These are phyloP conservation scores for Chlorella sp. DNA, from an alignment of 139 green algal species.

Conservation along the genomic window DNA sequence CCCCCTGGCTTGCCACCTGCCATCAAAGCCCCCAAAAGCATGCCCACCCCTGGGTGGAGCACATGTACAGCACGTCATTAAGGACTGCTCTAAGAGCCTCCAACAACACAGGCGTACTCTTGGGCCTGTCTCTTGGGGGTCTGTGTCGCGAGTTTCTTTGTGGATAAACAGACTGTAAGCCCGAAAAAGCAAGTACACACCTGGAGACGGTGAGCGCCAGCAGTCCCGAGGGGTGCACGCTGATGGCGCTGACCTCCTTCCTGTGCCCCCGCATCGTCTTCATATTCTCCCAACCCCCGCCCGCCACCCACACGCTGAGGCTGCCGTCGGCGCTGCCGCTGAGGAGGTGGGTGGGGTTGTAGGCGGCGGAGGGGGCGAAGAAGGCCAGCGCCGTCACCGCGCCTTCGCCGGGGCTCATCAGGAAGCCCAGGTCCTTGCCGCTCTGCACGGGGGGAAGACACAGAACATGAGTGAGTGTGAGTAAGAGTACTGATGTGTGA, in stretches of 20 bases:
- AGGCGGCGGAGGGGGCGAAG: conserved; percentile 53
- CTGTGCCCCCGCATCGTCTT: conserved; percentile 75
- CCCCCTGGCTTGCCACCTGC: too few species aligned
- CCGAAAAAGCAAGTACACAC: conserved; percentile 36
- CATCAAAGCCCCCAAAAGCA: too few species aligned
- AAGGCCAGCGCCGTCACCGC: conserved; percentile 77
- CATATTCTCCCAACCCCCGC: conserved; percentile 78
- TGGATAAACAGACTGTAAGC: too few species aligned
- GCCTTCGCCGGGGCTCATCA: conserved; percentile 87
- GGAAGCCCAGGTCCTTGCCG: conserved; percentile 76
- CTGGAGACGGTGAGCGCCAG: conserved; percentile 75
- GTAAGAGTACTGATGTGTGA: too few species aligned
- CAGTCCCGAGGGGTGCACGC: conserved; percentile 76
- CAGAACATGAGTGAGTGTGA: too few species aligned
- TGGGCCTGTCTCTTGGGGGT: too few species aligned
- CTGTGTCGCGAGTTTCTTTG: too few species aligned
- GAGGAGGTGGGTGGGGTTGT: conserved; percentile 79
- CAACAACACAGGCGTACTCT: too few species aligned
- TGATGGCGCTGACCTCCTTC: conserved; percentile 66
- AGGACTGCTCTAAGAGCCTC: too few species aligned
- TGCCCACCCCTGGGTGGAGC: too few species aligned
- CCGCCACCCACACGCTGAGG: conserved; percentile 79
- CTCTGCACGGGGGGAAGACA: conserved; percentile 13
- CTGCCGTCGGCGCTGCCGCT: conserved; percentile 79
- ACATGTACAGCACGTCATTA: too few species aligned